Base-by-base conservation (phyloP, 2,329 filamentous ascomycete genomes). In the Colletotrichum aenigma region DNA sequence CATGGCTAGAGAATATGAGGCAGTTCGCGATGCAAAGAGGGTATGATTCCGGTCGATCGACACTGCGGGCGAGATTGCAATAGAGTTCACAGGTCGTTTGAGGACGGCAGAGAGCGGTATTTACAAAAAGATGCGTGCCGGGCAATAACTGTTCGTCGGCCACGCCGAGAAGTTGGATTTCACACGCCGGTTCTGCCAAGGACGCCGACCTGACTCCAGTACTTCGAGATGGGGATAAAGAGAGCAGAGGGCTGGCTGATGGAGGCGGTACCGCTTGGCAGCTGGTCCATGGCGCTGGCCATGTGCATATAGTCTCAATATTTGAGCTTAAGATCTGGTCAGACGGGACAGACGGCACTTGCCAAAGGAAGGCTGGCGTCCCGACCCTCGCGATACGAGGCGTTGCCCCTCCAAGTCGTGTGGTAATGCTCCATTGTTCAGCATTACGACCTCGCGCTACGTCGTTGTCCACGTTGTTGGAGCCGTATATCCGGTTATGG, bases 11-110 rank as follows among this genome's bases (percentile, higher is more conserved):
- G 55, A 38, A 48, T 43, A 36, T 58, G 56, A 64, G 36, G 70
- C 56, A 68, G 24, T 52, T 52, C 32, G 56, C n/a, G 36, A 68
- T 62, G 56, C 70, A 68, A 36, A 56, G 70, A 73, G 73, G 62
- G 62, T 75, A 62, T 75, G 64, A 65, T 75, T 68, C 48, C n/a
- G 70, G 56, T 26, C n/a, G 73, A 75, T 75, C 73, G 56, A 68
- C 55, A 28, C 52, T 75, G 73, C 70, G 64, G 64, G 70, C 70
- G 48, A 36, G 43, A 58, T 73, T 70, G 56, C 15, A 68, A 28
- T 18, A 26, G 60, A 32, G 34, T 36, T 68, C 43, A 43, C 56
- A n/a, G 24, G 15, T 32, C 6, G 15, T 24, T 34, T 26, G 64
- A 55, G n/a, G 24, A 48, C 58, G 70, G 73, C 73, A 64, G 64